Evolutionary conservation across 306 rosid genomes (phyloP), one percentile per base, ranked within the genome.

Genomic region (Vigna reflexopilosa): DNA sequence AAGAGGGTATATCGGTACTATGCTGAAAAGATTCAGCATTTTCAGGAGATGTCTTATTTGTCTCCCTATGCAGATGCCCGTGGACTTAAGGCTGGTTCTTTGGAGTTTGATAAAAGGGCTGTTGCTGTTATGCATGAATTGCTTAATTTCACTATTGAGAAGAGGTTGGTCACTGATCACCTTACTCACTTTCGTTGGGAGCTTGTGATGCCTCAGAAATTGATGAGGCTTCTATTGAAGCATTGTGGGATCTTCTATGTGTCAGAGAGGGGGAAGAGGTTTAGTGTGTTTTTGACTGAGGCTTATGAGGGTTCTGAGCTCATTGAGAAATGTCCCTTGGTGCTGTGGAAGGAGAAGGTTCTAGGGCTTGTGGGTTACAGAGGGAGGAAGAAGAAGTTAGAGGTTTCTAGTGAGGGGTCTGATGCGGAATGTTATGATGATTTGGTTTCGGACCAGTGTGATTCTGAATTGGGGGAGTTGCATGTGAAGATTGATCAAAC

Each of bases 181-280:
- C 91, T 92, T 3, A 94, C 98, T 67, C 97, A 92, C 62, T 94
- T 94, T 49, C 93, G 97, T 40, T 82, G 79, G 54, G 98, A 94
- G 59, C 83, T 94, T 10, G 91, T 88, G 68, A 89, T 94, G 98
- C 98, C 98, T 66, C 98, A 92, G 80, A 94, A 89, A 85, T 82
- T 94, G 49, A 94, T 92, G 97, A 92, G 95, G 74, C 91, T 94
- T 79, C 84, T 94, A 81, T 76, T 94, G 77, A 94, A 92, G 86
- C 97, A 92, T 73, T 79, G 87, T 68, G 97, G 97, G 36, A 88
- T 94, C 5, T 94, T 94, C 81, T 92, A 92, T 71, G 98, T 94
- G 2, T 92, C 97, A 0, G 98, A 94, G 93, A 88, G 98, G 55
- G 97, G 98, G 78, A 92, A 90, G 93, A 87, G 98, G 82, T 91